These are phyloP conservation scores for Xylariaceae sp. DNA, from an alignment of 2,329 filamentous ascomycete species.

Conservation along the genomic window DNA sequence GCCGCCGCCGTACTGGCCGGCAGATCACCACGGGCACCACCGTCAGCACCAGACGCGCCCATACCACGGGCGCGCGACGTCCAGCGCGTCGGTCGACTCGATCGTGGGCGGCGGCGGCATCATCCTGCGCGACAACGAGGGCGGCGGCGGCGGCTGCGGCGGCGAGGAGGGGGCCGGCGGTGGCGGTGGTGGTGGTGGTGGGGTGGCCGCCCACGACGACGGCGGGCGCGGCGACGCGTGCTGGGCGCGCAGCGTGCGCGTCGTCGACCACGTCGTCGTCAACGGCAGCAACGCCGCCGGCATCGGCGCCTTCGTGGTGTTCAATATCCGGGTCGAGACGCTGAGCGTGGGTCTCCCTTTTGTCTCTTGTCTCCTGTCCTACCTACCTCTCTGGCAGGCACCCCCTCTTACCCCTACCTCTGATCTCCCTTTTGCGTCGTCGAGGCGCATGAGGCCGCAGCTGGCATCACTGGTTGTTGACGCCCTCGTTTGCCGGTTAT, in stretches of 20 bases:
- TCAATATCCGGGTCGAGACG: conserved; percentile 84
- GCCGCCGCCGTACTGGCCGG: conserved; percentile 34
- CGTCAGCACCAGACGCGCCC: conserved; percentile 1
- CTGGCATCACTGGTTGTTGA: too few relatives aligned
- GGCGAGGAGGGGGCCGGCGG: too few relatives aligned
- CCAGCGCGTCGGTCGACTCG: conserved; percentile 38
- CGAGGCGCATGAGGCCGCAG: too few relatives aligned
- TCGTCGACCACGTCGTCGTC: conserved; percentile 49
- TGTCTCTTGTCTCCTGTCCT: too few relatives aligned
- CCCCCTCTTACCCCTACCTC: too few relatives aligned
- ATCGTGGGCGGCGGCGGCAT: conserved; percentile 45
- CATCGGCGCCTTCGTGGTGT: conserved; percentile 88
- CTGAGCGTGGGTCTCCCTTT: conserved; percentile 70
- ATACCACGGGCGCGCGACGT: conserved; percentile 33
- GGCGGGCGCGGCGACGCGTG: conserved; percentile 41
- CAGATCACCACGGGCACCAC: conserved; percentile 8
- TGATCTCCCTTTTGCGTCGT: too few relatives aligned
- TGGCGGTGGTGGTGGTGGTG: too few relatives aligned
- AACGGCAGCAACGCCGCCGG: conserved; percentile 43
- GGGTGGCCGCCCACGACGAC: conserved; percentile 37
- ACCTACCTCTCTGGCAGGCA: too few relatives aligned
- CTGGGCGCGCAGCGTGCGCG: conserved; percentile 57
- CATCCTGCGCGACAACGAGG: conserved; percentile 55
- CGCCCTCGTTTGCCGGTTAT: too few relatives aligned
- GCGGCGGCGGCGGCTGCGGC: too few relatives aligned